These are phyloP conservation scores for Hygrocybe punicea DNA, from an alignment of 768 basidiomycete genomes.

Conservation along the genomic window DNA sequence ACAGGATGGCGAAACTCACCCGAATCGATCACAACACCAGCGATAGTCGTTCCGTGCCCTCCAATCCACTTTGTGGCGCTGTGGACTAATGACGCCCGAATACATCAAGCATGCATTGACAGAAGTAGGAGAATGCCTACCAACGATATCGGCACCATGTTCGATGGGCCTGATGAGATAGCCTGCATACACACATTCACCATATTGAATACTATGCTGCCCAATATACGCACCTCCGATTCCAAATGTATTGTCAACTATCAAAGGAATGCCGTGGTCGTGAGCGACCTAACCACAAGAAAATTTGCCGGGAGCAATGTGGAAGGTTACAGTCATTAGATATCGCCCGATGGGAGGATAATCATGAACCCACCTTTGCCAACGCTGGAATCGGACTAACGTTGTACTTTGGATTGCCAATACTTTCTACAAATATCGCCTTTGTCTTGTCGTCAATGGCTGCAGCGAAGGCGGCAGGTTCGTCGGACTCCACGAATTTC, in stretches of 20 bases:
- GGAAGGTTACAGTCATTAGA: background rate
- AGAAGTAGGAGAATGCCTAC: conserved; percentile 29
- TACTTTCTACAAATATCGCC: conserved; percentile 70
- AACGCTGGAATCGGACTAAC: conserved; percentile 66
- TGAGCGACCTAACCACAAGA: conserved; percentile 57
- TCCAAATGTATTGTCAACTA: conserved; percentile 80
- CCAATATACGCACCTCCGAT: conserved; percentile 48
- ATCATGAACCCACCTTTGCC: conserved; percentile 59
- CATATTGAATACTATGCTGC: background rate
- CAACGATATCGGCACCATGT: conserved; percentile 73
- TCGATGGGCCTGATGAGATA: conserved; percentile 70
- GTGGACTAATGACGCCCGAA: conserved; percentile 43
- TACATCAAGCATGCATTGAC: background rate
- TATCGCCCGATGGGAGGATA: too few relatives aligned
- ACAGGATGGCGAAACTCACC: conserved; percentile 35
- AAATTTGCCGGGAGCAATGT: background rate
- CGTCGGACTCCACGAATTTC: conserved; percentile 57
- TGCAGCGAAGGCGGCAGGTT: conserved; percentile 56
- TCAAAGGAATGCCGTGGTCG: conserved; percentile 65
- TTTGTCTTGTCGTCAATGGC: conserved; percentile 78
- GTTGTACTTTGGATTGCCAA: conserved; percentile 75
- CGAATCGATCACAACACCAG: conserved; percentile 68
- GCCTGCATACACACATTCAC: conserved; percentile 21
- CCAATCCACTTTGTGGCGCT: conserved; percentile 86
- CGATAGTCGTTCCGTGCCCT: conserved; percentile 77